Conservation (phyloP, 768 basidiomycete genomes). For the Pulveroboletus ravenelii region DNA sequence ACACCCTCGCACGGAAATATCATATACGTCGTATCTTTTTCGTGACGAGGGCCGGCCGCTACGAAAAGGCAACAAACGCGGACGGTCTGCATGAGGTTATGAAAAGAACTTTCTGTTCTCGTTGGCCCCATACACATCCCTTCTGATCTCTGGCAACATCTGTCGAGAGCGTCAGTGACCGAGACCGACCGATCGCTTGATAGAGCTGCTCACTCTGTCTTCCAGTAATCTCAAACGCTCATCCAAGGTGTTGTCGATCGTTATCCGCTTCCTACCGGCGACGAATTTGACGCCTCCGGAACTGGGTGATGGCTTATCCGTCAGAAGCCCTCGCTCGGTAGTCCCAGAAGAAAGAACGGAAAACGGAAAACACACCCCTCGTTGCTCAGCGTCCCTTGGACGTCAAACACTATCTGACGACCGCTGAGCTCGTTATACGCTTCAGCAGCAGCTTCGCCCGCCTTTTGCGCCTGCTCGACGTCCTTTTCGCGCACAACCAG, state of each 20-base stretch:
- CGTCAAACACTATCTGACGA: constrained; percentile 49
- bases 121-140: constrained; percentile 85
- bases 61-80: background rate
- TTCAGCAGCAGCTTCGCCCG: constrained; percentile 57
- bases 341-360: background rate
- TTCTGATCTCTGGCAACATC: constrained; percentile 96
- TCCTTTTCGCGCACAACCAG: constrained; percentile 70
- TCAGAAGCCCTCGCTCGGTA: background rate
- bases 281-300: constrained; percentile 82
- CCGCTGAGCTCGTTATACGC: constrained; percentile 80
- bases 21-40: background rate
- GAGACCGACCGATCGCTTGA: background rate
- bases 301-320: constrained; percentile 32
- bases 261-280: constrained; percentile 72
- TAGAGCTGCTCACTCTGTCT: constrained; percentile 61
- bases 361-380: constrained; percentile 49
- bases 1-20: background rate
- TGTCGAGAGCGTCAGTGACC: constrained; percentile 27
- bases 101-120: constrained; percentile 90
- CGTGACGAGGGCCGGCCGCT: background rate
- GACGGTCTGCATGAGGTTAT: constrained; percentile 24
- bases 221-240: constrained; percentile 86
- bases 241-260: constrained; percentile 91
- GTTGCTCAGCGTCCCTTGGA: constrained; percentile 59
- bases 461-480: constrained; percentile 51